These are phyloP conservation scores for Luffa acutangula DNA, from an alignment of 306 rosid genomes.

Conservation along the genomic window DNA sequence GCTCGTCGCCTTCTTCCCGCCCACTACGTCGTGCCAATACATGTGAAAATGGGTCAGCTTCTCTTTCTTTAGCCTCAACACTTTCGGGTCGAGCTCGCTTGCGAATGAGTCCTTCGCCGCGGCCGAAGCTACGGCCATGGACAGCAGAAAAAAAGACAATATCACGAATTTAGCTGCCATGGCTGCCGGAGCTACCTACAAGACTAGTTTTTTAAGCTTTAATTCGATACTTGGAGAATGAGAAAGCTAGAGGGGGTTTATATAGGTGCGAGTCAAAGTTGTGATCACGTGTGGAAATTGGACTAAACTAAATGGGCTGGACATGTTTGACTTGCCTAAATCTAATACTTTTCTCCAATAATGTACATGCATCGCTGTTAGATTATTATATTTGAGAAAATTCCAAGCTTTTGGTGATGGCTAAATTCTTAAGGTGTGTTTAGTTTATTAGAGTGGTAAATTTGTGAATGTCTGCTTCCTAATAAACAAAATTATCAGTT, in stretches of 20 bases:
- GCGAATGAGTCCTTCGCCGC: slow-evolving; percentile 13
- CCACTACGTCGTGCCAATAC: slow-evolving; percentile 53
- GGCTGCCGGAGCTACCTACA: background rate
- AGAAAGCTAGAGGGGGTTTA: background rate
- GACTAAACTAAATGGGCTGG: too few relatives aligned
- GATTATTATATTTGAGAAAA: background rate
- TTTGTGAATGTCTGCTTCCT: background rate
- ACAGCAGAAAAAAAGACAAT: background rate
- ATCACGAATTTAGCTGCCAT: background rate
- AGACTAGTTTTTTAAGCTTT: background rate
- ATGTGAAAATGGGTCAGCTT: slow-evolving; percentile 48
- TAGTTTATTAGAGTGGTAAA: background rate
- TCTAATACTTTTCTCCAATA: too few relatives aligned
- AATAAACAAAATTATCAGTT: too few relatives aligned
- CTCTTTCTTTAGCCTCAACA: slow-evolving; percentile 25
- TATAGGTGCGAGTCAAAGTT: background rate
- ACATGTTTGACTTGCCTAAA: background rate
- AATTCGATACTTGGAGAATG: background rate
- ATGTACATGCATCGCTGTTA: background rate
- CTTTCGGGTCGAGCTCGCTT: slow-evolving; percentile 18
- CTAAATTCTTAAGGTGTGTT: background rate
- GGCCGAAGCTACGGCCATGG: background rate
- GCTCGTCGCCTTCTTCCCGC: slow-evolving; percentile 19
- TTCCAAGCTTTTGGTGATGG: background rate
- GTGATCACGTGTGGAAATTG: background rate